Evolutionary conservation across 768 basidiomycete genomes (phyloP), one percentile per base, ranked within the genome.

Genomic region (Sporobolomyces pararoseus): DNA sequence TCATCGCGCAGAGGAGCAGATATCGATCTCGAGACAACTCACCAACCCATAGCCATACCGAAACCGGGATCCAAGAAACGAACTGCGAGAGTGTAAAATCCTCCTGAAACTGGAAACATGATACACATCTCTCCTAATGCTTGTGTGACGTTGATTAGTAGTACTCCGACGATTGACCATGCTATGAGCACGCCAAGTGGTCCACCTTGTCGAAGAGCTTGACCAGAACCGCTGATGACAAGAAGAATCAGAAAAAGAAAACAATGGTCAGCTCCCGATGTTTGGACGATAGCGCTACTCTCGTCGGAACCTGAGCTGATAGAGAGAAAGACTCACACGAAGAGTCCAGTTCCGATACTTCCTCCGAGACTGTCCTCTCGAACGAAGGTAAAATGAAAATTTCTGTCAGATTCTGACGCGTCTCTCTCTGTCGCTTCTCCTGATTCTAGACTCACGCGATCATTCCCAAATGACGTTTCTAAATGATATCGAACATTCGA

Each of bases 401-500:
- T 34, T 53, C 14, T n/a, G 25, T 42, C 37, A 9, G 51, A 12
- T 47, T 13, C 21, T n/a, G n/a, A n/a, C n/a, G n/a, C n/a, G n/a
- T n/a, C n/a, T n/a, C n/a, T n/a, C n/a, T n/a, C n/a, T n/a, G n/a
- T n/a, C n/a, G n/a, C n/a, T n/a, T n/a, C n/a, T n/a, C n/a, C n/a
- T n/a, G n/a, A n/a, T n/a, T n/a, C n/a, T n/a, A n/a, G 47, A 54
- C 65, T 68, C 44, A 51, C 54, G 52, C 63, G 47, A 80, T 78
- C 78, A 79, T 79, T 55, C 77, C 75, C 44, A 79, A 55, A 66
- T 78, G 78, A 1, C 68, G 68, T 63, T 54, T 63, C 50, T 54
- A 31, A 4, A 27, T 23, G 14, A 37, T n/a, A 9, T 42, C 39
- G 39, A 42, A 9, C 39, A 42, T 9, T 42, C 10, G 17, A 17